Evolutionary conservation across 1,139 yeast genomes (phyloP).

Genomic region (Suhomyces guaymorum): DNA sequence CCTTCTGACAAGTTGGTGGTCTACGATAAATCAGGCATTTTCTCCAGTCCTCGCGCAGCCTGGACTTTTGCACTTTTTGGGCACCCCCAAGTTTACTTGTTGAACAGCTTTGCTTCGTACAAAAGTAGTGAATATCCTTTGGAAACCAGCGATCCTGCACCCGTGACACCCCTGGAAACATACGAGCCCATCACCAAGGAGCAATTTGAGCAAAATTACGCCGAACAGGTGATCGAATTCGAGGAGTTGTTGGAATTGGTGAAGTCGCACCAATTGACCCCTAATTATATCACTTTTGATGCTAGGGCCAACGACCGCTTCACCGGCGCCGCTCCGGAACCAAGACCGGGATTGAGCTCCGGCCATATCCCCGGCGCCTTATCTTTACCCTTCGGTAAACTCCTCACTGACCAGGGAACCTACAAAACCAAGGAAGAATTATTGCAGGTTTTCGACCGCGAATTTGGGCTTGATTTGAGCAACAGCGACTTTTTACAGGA

Average conservation of each 20-base stretch:
- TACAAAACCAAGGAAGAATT: slow-evolving; percentile 53
- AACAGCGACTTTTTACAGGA: slow-evolving; percentile 24
- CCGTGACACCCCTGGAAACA: slow-evolving; percentile 12
- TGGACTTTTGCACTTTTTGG: slow-evolving; percentile 86
- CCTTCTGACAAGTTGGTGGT: slow-evolving; percentile 66
- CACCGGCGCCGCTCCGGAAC: slow-evolving; percentile 80
- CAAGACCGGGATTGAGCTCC: slow-evolving; percentile 79
- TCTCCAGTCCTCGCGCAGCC: slow-evolving; percentile 86
- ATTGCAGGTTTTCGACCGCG: slow-evolving; percentile 42
- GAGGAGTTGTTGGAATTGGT: slow-evolving; percentile 66
- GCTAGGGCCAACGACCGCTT: slow-evolving; percentile 81
- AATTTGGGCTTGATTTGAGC: slow-evolving; percentile 37
- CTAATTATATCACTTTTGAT: slow-evolving; percentile 63
- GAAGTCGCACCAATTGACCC: slow-evolving; percentile 44
- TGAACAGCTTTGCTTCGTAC: slow-evolving; percentile 69
- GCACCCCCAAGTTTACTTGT: slow-evolving; percentile 62
- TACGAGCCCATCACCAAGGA: slow-evolving; percentile 26
- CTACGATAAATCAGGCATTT: slow-evolving; percentile 81
- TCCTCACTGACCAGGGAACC: slow-evolving; percentile 50
- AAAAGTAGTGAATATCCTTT: slow-evolving; percentile 26
- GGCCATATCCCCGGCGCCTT: slow-evolving; percentile 87
- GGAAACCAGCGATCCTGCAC: slow-evolving; percentile 23
- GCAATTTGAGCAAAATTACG: slow-evolving; percentile 32
- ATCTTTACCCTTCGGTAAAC: slow-evolving; percentile 71
- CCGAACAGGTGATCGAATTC: slow-evolving; percentile 56